A percentile compares a stretch with the other conserved stretches of the same genome.
Conservation (phyloP, 331 rosid genomes). For the Acacia concinna region DNA sequence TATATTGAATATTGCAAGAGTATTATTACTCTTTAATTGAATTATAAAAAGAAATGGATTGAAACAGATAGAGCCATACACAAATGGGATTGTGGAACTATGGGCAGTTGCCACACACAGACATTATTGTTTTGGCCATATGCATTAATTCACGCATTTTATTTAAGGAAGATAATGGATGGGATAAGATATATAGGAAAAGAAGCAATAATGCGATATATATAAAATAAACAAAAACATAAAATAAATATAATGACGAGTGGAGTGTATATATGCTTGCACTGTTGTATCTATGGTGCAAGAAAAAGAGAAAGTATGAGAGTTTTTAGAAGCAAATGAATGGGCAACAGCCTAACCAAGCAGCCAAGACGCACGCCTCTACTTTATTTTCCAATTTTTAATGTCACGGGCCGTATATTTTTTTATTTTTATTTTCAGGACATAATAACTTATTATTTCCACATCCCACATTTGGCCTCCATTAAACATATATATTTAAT, state of each 20-base stretch:
- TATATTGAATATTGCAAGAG: not conserved
- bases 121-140: not conserved
- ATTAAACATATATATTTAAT: too few relatives aligned
- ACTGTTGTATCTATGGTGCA: not conserved
- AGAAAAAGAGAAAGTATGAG: not conserved
- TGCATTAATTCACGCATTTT: not conserved
- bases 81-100: not conserved
- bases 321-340: not conserved
- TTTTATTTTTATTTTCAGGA: too few relatives aligned
- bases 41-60: not conserved
- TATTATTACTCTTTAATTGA: not conserved
- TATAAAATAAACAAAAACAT: not conserved
- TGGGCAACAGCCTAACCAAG: conserved; percentile 39
- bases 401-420: not conserved
- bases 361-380: not conserved
- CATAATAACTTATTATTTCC: too few relatives aligned
- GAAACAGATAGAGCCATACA: not conserved
- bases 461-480: too few relatives aligned
- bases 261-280: not conserved
- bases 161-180: not conserved
- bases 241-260: not conserved
- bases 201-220: not conserved
- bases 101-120: not conserved
- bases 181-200: not conserved
- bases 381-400: not conserved